Evolutionary conservation across 768 basidiomycete genomes (phyloP).

Genomic region (Rickenella mellea): DNA sequence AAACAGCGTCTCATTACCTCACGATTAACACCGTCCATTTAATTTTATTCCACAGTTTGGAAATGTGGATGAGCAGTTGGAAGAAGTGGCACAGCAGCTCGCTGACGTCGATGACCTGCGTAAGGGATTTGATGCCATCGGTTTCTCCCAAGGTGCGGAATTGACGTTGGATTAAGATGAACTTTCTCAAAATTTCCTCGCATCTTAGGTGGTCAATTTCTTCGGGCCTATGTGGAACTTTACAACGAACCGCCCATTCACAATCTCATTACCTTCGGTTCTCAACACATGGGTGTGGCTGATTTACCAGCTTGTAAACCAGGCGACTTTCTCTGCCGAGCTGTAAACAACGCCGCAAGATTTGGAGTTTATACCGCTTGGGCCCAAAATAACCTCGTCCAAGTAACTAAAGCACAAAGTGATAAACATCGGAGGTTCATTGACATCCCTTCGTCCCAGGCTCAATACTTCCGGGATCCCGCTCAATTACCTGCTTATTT

Average conservation of each 20-base stretch:
- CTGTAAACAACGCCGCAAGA: constrained; percentile 52
- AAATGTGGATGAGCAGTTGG: constrained; percentile 63
- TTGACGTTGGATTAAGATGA: not conserved
- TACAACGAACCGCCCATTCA: constrained; percentile 65
- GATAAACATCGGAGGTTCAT: not conserved
- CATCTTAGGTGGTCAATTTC: constrained; percentile 70
- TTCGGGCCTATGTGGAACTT: constrained; percentile 74
- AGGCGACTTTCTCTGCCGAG: constrained; percentile 60
- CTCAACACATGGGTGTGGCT: constrained; percentile 80
- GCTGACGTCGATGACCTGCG: constrained; percentile 51
- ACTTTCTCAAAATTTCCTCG: not conserved
- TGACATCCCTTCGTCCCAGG: constrained; percentile 31
- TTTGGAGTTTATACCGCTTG: constrained; percentile 62
- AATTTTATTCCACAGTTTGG: constrained; percentile 47
- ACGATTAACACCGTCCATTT: constrained; percentile 4
- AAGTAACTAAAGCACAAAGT: constrained; percentile 34
- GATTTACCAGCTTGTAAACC: constrained; percentile 60
- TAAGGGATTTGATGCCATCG: constrained; percentile 76
- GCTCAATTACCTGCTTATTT: constrained; percentile 49
- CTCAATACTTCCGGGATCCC: constrained; percentile 82
- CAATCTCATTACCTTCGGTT: constrained; percentile 82
- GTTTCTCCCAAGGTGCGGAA: constrained; percentile 71
- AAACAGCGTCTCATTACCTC: not conserved
- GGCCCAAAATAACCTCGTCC: constrained; percentile 69
- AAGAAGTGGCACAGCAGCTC: constrained; percentile 55